Conservation (phyloP, 208 protist species). For the Leishmania tarentolae region DNA sequence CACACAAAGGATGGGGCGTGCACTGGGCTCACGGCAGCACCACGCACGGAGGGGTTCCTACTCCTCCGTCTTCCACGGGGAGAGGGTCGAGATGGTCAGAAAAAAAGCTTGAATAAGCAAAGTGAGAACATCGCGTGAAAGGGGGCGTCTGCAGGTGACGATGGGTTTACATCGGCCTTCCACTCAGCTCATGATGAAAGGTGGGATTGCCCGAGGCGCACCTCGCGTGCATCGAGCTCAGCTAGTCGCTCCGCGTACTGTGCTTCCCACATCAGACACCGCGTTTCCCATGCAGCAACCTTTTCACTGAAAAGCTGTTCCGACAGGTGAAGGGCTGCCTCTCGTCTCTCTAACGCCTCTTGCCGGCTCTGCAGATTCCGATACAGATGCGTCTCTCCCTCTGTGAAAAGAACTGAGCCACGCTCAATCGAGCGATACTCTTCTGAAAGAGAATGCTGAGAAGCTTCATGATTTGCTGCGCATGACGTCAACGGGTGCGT, state of each 20-base stretch:
- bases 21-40: too few species aligned
- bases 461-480: not conserved
- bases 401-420: not conserved
- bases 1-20: not conserved
- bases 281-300: slow-evolving; percentile 18
- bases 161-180: not conserved
- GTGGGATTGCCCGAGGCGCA: not conserved
- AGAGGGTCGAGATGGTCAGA: not conserved
- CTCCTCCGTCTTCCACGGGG: too few species aligned
- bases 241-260: slow-evolving; percentile 10
- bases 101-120: not conserved
- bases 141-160: not conserved
- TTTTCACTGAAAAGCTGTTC: not conserved
- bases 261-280: slow-evolving; percentile 15
- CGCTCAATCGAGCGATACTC: too few species aligned
- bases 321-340: not conserved
- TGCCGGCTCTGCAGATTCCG: not conserved
- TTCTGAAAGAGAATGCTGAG: not conserved
- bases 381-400: too few species aligned
- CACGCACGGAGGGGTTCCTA: not conserved
- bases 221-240: slow-evolving; percentile 15
- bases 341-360: not conserved
- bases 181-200: not conserved
- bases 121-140: not conserved
- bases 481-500: not conserved